These are phyloP conservation scores for Cyamopsis tetragonoloba DNA, from an alignment of 306 rosid species.

Conservation along the genomic window DNA sequence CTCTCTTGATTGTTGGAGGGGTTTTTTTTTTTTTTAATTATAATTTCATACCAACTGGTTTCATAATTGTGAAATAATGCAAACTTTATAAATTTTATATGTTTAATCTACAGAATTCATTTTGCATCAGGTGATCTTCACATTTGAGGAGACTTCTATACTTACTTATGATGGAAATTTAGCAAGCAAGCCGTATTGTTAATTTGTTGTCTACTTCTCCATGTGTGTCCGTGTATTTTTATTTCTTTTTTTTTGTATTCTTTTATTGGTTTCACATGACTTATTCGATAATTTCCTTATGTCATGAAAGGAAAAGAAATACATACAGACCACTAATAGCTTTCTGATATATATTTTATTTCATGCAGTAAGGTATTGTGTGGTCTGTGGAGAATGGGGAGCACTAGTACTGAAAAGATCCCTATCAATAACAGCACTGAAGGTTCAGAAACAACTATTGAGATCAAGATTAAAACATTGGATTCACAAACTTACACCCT, in stretches of 20 bases:
- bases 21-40: no score
- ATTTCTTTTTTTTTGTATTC: slow-evolving; percentile 3
- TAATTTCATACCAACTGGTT: not conserved
- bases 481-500: slow-evolving; percentile 90
- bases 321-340: not conserved
- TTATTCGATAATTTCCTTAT: not conserved
- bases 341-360: not conserved
- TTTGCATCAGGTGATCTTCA: not conserved
- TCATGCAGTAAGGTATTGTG: slow-evolving; percentile 33
- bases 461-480: slow-evolving; percentile 91
- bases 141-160: slow-evolving; percentile 8
- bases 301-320: not conserved
- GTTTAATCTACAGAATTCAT: not conserved
- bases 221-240: not conserved
- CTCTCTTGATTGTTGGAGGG: not conserved
- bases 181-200: not conserved
- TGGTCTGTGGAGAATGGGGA: slow-evolving; percentile 63
- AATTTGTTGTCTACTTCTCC: not conserved
- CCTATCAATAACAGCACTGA: slow-evolving; percentile 37
- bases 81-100: not conserved
- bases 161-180: not conserved
- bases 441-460: slow-evolving; percentile 70
- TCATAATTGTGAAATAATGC: slow-evolving; percentile 1
- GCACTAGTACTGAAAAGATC: slow-evolving; percentile 37
- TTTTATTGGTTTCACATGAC: slow-evolving; percentile 9